These are phyloP conservation scores for Sungouiozyma intestinalis DNA, from an alignment of 805 yeast species.

Conservation along the genomic window DNA sequence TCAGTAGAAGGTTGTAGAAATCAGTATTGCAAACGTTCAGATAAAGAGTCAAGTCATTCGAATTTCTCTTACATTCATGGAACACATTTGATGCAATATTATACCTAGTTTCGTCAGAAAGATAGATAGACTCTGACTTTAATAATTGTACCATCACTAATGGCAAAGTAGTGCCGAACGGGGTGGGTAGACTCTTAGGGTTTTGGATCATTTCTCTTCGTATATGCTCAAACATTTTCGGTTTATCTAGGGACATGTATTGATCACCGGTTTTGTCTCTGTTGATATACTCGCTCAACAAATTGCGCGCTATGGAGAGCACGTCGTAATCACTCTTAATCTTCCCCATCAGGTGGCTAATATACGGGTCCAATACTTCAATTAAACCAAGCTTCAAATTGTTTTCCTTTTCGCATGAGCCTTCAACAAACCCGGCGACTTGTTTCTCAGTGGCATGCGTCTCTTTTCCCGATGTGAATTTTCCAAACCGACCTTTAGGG, in stretches of 20 bases:
- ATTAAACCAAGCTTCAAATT: constrained; percentile 11
- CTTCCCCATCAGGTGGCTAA: constrained; percentile 4
- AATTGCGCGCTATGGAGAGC: constrained; percentile 8
- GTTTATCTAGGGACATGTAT: constrained; percentile 4
- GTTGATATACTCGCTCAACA: constrained; percentile 7
- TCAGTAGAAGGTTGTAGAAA: constrained; percentile 23
- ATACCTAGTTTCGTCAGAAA: constrained; percentile 21
- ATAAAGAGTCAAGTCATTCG: constrained; percentile 18
- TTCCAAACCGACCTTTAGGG: neutral
- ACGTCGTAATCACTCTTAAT: constrained; percentile 21
- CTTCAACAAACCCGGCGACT: neutral
- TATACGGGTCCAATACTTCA: constrained; percentile 15
- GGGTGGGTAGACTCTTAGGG: constrained; percentile 17
- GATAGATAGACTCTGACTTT: constrained; percentile 7
- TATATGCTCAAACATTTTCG: constrained; percentile 12
- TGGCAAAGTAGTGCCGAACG: constrained; percentile 21
- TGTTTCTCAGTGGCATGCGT: too few species aligned
- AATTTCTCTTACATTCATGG: constrained; percentile 18
- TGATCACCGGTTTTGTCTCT: constrained; percentile 10
- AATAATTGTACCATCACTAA: constrained; percentile 15
- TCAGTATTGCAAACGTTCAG: constrained; percentile 23
- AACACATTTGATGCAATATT: constrained; percentile 18
- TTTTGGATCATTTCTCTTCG: constrained; percentile 4
- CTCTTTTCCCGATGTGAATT: too few species aligned
- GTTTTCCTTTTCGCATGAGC: neutral